Evolutionary conservation across 257 asterid genomes (phyloP), one percentile per base, ranked within the genome.

Genomic region (Echium plantagineum): DNA sequence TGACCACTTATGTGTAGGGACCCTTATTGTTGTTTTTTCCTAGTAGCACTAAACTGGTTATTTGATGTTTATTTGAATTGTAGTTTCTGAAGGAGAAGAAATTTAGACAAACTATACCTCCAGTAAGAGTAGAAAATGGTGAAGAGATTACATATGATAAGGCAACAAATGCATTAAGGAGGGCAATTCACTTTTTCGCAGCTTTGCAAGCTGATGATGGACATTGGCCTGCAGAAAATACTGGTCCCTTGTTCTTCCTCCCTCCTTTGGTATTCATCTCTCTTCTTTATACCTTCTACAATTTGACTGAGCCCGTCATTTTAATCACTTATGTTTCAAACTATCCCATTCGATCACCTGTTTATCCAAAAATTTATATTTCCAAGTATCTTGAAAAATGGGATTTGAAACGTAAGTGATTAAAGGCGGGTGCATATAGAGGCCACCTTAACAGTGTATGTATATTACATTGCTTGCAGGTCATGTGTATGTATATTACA

Each of bases 141-240:
- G 95, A 81, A 67, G 72, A 80, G n/a, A 62, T 80, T 0, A 80
- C 77, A 6, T 75, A 81, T 26, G 94, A 81, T 32, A 66, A 54
- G 0, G 83, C 78, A 1, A 81, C 85, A 7, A 22, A 63, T 4
- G 86, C 87, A 0, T 85, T 86, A 7, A 84, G 62, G 74, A 86
- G 78, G 66, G 87, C 95, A 15, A 53, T 86, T 7, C 60, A 76
- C n/a, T 58, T 81, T 7, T 76, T 76, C 57, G 75, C 84, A 28
- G 87, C 95, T 2, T 66, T 86, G 51, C 95, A 86, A 76, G 87
- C 89, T 5, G 76, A 76, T 7, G 90, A 86, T 20, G 95, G 94
- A n/a, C 95, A 86, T 15, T 83, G 95, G 94, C 95, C 94, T 0
- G 85, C 95, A 10, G 90, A 83, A 60, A 83, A 79, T 63, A 83